Evolutionary conservation across 805 yeast species (phyloP).

Genomic region (Groenewaldozyma salmanticensis): DNA sequence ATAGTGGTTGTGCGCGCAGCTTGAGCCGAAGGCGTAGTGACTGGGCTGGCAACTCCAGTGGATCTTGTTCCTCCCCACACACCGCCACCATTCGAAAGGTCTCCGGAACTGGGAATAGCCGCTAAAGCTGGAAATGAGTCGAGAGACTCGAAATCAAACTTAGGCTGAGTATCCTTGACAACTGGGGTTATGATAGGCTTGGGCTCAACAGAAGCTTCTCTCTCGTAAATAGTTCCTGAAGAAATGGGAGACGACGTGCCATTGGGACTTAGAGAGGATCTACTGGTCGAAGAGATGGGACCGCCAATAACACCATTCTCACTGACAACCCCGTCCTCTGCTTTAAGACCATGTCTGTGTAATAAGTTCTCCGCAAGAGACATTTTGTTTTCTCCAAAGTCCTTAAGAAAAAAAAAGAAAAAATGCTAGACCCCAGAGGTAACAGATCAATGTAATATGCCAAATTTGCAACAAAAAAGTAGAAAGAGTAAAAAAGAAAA

Average conservation of each 20-base stretch:
- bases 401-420: background rate
- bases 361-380: background rate
- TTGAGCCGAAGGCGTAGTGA: slow-evolving; percentile 20
- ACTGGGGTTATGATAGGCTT: background rate
- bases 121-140: slow-evolving; percentile 26
- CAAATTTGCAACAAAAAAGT: background rate
- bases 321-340: background rate
- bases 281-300: background rate
- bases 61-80: slow-evolving; percentile 7
- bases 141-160: slow-evolving; percentile 20
- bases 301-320: background rate
- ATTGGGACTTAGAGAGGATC: background rate
- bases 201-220: background rate
- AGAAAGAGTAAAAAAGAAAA: background rate
- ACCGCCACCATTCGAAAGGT: slow-evolving; percentile 8
- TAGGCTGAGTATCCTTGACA: slow-evolving; percentile 1
- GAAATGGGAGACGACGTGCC: background rate
- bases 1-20: slow-evolving; percentile 49
- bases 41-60: slow-evolving; percentile 4
- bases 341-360: background rate
- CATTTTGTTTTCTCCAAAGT: too few relatives aligned
- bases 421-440: background rate
- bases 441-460: background rate
- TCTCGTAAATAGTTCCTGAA: background rate
- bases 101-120: slow-evolving; percentile 4